A percentile compares a stretch with the other conserved stretches of the same genome.
Conservation (phyloP, 257 asterid genomes). For the Lycium barbarum region DNA sequence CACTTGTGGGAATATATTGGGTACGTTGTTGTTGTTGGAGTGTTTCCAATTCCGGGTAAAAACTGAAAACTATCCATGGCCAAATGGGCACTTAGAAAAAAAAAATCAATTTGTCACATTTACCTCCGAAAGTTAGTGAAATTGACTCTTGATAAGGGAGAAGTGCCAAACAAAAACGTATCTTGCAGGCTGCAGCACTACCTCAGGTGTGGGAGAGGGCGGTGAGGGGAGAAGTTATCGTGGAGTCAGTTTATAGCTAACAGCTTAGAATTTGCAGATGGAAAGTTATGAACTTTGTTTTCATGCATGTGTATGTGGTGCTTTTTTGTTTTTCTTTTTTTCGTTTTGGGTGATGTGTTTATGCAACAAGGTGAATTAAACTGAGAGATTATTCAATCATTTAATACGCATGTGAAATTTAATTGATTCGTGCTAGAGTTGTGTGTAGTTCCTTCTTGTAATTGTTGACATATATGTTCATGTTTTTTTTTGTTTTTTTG, state of each 20-base stretch:
- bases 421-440: not conserved
- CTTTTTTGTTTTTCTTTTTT: not conserved
- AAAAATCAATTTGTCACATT: not conserved
- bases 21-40: too few relatives aligned
- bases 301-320: not conserved
- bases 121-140: not conserved
- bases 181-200: not conserved
- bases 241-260: not conserved
- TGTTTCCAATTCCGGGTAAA: too few relatives aligned
- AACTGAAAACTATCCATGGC: too few relatives aligned
- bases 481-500: too few relatives aligned
- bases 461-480: not conserved
- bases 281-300: not conserved
- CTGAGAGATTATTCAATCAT: not conserved
- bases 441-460: not conserved
- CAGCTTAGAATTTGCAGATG: not conserved
- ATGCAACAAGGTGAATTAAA: not conserved
- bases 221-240: not conserved
- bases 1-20: too few relatives aligned
- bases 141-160: not conserved
- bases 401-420: not conserved
- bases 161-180: not conserved
- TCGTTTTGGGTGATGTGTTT: not conserved
- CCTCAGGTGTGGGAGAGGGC: not conserved
- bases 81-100: too few relatives aligned